Conservation (phyloP, 768 basidiomycete species). For the Tremella yokohamensis region DNA sequence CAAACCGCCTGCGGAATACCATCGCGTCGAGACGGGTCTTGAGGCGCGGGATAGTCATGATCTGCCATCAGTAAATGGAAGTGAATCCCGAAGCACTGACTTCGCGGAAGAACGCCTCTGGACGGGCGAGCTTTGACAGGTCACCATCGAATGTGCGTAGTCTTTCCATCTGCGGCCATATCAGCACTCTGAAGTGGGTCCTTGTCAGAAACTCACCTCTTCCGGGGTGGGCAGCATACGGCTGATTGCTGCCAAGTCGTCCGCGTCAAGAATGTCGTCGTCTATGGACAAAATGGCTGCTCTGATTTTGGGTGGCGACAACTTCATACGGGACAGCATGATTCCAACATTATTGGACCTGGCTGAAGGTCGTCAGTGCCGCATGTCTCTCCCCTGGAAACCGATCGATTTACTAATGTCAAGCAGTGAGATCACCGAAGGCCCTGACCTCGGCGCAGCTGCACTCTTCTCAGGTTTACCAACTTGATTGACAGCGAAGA, state of each 20-base stretch:
- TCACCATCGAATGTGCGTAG: constrained; percentile 67
- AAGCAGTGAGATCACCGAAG: constrained; percentile 63
- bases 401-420: constrained; percentile 58
- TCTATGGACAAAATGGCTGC: constrained; percentile 68
- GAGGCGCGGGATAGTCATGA: constrained; percentile 73
- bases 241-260: constrained; percentile 70
- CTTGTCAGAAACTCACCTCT: constrained; percentile 57
- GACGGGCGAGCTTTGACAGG: constrained; percentile 68
- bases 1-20: constrained; percentile 75
- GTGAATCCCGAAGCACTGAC: constrained; percentile 52
- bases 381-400: background rate
- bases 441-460: constrained; percentile 54
- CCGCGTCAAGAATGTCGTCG: constrained; percentile 65
- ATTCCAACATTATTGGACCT: constrained; percentile 84
- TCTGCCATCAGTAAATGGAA: constrained; percentile 53
- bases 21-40: constrained; percentile 72
- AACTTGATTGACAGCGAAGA: constrained; percentile 61
- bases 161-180: constrained; percentile 57
- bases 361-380: constrained; percentile 39
- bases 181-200: background rate
- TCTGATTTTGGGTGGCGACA: constrained; percentile 64
- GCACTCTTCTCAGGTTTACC: constrained; percentile 49
- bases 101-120: constrained; percentile 78
- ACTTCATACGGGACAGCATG: constrained; percentile 74
- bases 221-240: constrained; percentile 75